Evolutionary conservation across 495 filamentous ascomycete genomes (phyloP).

Genomic region (Aspergillus panamensis): DNA sequence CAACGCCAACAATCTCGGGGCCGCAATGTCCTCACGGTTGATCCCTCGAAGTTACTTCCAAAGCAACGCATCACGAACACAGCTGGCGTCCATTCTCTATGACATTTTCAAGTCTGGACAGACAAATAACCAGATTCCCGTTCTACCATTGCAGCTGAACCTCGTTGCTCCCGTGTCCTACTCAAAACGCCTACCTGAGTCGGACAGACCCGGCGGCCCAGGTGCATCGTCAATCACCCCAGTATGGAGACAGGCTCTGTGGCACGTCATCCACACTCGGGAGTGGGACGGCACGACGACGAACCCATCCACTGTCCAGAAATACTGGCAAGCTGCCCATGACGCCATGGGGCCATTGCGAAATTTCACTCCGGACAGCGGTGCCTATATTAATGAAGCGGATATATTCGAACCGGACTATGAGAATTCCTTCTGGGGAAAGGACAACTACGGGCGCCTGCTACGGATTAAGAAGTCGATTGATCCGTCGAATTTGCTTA

Average conservation of each 20-base stretch:
- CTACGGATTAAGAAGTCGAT: constrained; percentile 42
- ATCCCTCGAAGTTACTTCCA: constrained; percentile 8
- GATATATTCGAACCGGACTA: constrained; percentile 44
- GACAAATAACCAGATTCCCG: background rate
- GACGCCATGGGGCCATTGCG: constrained; percentile 27
- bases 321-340: constrained; percentile 34
- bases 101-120: constrained; percentile 1
- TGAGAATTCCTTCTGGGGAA: constrained; percentile 47
- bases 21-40: constrained; percentile 10
- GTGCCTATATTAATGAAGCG: constrained; percentile 47
- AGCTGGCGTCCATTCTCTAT: constrained; percentile 3
- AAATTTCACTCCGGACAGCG: constrained; percentile 39
- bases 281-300: constrained; percentile 37
- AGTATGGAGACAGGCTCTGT: constrained; percentile 43
- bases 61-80: background rate
- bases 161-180: constrained; percentile 30
- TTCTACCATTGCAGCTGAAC: constrained; percentile 29
- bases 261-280: constrained; percentile 35
- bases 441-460: constrained; percentile 38
- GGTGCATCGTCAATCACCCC: constrained; percentile 21
- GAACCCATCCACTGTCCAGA: constrained; percentile 29
- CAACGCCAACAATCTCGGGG: background rate
- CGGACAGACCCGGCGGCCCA: constrained; percentile 33
- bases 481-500: constrained; percentile 46
- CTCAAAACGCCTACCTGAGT: constrained; percentile 23